A percentile compares a stretch with the other conserved stretches of the same genome.
phyloP scores from a whole-genome alignment of 2,329 filamentous ascomycete genomes.

The Penicillium fuscoglaucum region DNA sequence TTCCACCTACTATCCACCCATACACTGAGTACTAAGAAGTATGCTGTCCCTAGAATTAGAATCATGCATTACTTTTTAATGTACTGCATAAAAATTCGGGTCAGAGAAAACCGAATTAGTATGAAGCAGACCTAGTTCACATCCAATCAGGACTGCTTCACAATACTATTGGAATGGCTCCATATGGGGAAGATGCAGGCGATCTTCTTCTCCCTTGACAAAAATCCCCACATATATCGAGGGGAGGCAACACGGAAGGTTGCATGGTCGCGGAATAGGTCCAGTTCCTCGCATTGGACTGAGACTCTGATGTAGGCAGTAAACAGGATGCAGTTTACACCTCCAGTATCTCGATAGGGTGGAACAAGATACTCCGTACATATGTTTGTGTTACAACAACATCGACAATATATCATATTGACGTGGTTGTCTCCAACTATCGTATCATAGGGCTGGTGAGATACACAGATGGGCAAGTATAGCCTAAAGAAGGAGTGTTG shows the following conservation, averaged over 20 bases:
- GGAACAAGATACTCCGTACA: neutral
- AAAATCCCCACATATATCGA: neutral
- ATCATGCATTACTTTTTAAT: neutral
- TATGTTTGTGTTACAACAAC: neutral
- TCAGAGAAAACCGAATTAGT: constrained; percentile 2
- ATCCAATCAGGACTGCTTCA: constrained; percentile 17
- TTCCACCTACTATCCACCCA: neutral
- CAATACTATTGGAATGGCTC: constrained; percentile 19
- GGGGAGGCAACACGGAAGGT: constrained; percentile 7
- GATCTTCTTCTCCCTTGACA: constrained; percentile 5
- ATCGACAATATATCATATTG: neutral
- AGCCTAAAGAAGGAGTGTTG: neutral
- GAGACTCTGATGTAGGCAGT: neutral
- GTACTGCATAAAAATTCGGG: neutral
- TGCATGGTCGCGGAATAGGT: constrained; percentile 1
- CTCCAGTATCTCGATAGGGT: neutral
- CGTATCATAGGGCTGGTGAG: neutral
- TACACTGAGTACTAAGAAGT: neutral
- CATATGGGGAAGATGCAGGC: constrained; percentile 9
- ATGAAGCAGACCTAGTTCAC: constrained; percentile 10
- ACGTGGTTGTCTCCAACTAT: neutral
- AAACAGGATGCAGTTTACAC: neutral
- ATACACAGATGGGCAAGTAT: neutral
- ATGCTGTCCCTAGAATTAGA: neutral
- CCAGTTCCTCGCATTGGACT: neutral